These are phyloP conservation scores for Zygotorulaspora sp. DNA, from an alignment of 805 yeast species.

Conservation along the genomic window DNA sequence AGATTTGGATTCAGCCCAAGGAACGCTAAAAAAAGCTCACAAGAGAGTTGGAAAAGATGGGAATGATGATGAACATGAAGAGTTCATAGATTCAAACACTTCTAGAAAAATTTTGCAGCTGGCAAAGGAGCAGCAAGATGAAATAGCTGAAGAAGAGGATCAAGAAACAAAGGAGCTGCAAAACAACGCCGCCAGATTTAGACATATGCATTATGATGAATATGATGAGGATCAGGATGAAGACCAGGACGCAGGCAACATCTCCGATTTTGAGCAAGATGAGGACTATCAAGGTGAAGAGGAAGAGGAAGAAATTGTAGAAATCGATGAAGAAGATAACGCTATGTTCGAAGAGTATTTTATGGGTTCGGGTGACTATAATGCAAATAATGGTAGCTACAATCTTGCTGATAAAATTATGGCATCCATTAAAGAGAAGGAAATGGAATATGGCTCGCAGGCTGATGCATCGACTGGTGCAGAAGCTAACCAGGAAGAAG, in stretches of 20 bases:
- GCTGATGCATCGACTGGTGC: slow-evolving; percentile 13
- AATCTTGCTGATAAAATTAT: slow-evolving; percentile 89
- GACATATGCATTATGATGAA: slow-evolving; percentile 39
- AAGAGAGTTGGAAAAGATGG: slow-evolving; percentile 36
- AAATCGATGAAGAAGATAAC: slow-evolving; percentile 75
- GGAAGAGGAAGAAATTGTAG: slow-evolving; percentile 57
- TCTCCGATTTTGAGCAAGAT: slow-evolving; percentile 51
- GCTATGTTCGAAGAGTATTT: slow-evolving; percentile 78
- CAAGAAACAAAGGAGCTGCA: slow-evolving; percentile 27
- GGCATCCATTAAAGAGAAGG: slow-evolving; percentile 81
- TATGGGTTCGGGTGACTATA: slow-evolving; percentile 39
- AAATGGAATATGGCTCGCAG: slow-evolving; percentile 32
- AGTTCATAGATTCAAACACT: slow-evolving; percentile 70
- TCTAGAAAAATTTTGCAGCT: slow-evolving; percentile 83
- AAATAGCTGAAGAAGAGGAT: slow-evolving; percentile 66
- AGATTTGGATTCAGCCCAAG: slow-evolving; percentile 72
- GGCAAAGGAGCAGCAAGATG: slow-evolving; percentile 92
- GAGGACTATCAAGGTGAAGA: slow-evolving; percentile 43
- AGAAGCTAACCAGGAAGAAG: slow-evolving; percentile 28
- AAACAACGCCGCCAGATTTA: slow-evolving; percentile 33
- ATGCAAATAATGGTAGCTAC: slow-evolving; percentile 43
- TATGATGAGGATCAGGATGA: slow-evolving; percentile 49
- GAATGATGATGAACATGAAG: slow-evolving; percentile 49
- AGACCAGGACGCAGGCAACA: slow-evolving; percentile 39
- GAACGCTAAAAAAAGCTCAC: slow-evolving; percentile 52